These are phyloP conservation scores for Nyctanthes arbortristis DNA, from an alignment of 257 asterid genomes.

Conservation along the genomic window DNA sequence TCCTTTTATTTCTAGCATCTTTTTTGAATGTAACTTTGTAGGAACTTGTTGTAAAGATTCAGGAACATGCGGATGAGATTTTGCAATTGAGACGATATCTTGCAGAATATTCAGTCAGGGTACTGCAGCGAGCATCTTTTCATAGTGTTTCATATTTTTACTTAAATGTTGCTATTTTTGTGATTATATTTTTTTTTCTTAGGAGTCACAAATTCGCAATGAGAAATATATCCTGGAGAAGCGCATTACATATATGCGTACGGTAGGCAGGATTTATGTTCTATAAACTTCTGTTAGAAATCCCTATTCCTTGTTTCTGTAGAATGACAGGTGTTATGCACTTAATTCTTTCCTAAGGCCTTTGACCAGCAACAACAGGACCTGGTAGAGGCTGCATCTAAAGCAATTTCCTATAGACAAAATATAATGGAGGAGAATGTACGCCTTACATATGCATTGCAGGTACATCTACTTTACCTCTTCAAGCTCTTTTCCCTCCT, in stretches of 20 bases:
- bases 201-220: slow-evolving; percentile 84
- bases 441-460: slow-evolving; percentile 92
- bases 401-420: slow-evolving; percentile 95
- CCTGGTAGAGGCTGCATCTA: slow-evolving; percentile 96
- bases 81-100: slow-evolving; percentile 71
- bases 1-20: slow-evolving; percentile 21
- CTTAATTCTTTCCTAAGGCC: slow-evolving; percentile 53
- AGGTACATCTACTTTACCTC: slow-evolving; percentile 47
- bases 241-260: slow-evolving; percentile 94
- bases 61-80: slow-evolving; percentile 87
- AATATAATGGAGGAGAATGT: slow-evolving; percentile 98
- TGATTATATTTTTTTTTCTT: slow-evolving; percentile 28
- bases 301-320: slow-evolving; percentile 21
- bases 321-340: slow-evolving; percentile 24
- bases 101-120: slow-evolving; percentile 84
- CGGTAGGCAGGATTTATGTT: slow-evolving; percentile 54
- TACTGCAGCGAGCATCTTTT: slow-evolving; percentile 24
- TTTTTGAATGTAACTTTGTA: slow-evolving; percentile 32
- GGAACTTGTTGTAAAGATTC: slow-evolving; percentile 71
- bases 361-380: slow-evolving; percentile 99
- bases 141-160: slow-evolving; percentile 15
- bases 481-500: not conserved
- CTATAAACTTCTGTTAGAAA: slow-evolving; percentile 16
- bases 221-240: slow-evolving; percentile 91
- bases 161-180: slow-evolving; percentile 20